Conservation (phyloP, 108 stramenopile genomes). For the Nitzschia palea region DNA sequence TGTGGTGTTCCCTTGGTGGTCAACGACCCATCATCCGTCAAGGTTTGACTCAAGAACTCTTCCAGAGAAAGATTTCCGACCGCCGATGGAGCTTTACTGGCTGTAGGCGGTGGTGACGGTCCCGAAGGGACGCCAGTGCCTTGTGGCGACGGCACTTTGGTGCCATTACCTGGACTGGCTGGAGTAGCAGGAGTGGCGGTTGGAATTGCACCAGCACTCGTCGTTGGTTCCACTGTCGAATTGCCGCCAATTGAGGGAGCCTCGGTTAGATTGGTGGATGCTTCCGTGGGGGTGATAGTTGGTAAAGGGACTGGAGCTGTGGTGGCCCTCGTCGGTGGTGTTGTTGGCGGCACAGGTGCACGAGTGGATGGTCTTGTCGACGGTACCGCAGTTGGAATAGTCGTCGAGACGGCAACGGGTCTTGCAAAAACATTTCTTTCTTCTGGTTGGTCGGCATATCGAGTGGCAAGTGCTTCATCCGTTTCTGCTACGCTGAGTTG, state of each 20-base stretch:
- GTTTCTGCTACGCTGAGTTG: neutral
- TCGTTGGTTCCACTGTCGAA: neutral
- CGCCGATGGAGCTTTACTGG: neutral
- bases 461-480: neutral
- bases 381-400: neutral
- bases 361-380: neutral
- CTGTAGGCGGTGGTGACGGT: neutral
- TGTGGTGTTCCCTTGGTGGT: constrained; percentile 29
- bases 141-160: neutral
- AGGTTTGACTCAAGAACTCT: constrained; percentile 18
- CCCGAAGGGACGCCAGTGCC: neutral
- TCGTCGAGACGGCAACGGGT: neutral
- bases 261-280: neutral
- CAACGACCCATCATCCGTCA: constrained; percentile 36
- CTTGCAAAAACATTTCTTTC: constrained; percentile 18
- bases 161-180: neutral
- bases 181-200: neutral
- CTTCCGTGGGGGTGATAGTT: neutral
- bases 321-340: neutral
- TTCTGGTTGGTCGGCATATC: constrained; percentile 1
- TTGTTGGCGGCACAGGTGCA: neutral
- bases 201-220: neutral
- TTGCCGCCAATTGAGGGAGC: too few species aligned
- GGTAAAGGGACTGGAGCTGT: neutral
- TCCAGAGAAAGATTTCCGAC: constrained; percentile 12